phyloP scores from a whole-genome alignment of 768 basidiomycete species.

The Nidula microcarpa region DNA sequence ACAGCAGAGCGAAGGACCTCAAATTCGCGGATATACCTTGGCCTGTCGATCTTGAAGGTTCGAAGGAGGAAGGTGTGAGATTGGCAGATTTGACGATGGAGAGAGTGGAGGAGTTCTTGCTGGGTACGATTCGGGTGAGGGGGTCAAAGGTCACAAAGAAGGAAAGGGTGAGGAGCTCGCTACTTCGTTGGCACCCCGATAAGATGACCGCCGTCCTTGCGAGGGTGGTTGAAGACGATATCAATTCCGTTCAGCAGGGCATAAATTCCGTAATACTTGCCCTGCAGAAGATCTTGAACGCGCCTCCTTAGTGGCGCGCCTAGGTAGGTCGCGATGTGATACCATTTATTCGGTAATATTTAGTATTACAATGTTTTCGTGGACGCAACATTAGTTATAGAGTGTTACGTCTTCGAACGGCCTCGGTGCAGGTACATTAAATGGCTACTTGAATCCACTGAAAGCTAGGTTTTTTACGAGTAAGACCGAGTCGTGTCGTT shows the following conservation, averaged over 20 bases:
- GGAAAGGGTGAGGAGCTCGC: constrained; percentile 53
- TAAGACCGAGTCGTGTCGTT: no score
- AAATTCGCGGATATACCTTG: constrained; percentile 60
- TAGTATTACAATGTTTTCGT: no score
- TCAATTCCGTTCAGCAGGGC: constrained; percentile 40
- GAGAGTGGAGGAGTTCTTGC: constrained; percentile 47
- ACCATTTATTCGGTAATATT: no score
- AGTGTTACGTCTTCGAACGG: no score
- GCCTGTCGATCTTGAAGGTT: constrained; percentile 36
- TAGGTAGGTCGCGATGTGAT: no score
- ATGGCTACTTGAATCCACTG: no score
- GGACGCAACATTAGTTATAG: no score
- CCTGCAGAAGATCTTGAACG: constrained; percentile 14
- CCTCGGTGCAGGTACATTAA: no score
- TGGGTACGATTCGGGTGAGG: constrained; percentile 40
- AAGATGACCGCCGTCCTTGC: constrained; percentile 46
- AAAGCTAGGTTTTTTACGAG: no score
- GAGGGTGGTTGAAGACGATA: constrained; percentile 40
- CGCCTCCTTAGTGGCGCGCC: no score
- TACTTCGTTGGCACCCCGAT: constrained; percentile 71
- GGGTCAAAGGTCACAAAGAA: constrained; percentile 37
- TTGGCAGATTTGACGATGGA: constrained; percentile 30
- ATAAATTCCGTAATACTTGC: constrained; percentile 37
- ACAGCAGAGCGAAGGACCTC: constrained; percentile 13
- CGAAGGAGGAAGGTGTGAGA: constrained; percentile 7